Evolutionary conservation across 495 filamentous ascomycete genomes (phyloP), one percentile per base, ranked within the genome.

Genomic region (Pyronema omphalodes): DNA sequence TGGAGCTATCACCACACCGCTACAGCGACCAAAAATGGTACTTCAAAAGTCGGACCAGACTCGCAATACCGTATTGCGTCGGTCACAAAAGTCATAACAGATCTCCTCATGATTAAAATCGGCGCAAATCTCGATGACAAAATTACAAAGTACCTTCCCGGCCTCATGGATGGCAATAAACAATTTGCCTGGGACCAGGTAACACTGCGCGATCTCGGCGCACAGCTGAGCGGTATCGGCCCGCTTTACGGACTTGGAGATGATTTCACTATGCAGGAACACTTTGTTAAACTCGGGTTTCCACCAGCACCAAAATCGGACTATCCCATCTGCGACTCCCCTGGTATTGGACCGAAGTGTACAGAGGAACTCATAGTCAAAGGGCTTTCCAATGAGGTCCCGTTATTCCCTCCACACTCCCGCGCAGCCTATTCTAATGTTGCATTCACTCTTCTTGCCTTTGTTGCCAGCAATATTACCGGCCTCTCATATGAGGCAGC

Each of bases 371-470:
- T 47, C 14, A 2, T 47, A 1, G 44, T 47, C 9, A 23, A 47
- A 23, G 72, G 71, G 3, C 46, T 74, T 29, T 39, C 68, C 12
- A 39, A 57, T 3, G 53, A 55, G 6, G 59, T 68, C 44, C 71
- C 71, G 8, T 49, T 70, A 18, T 70, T 64, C 33, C 58, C 65
- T 0, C 67, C 73, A 0, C 63, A 63, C 55, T 49, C 67, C 1
- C 68, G 63, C 1, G 72, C 74, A 0, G 60, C 67, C 5, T 76
- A 76, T 57, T 72, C 73, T 12, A 74, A 72, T 56, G 66, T 67
- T 14, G 69, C 64, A 0, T 74, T 71, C 49, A 64, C 66, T n/a
- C 57, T 76, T 2, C 67, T 76, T 34, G 70, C 68, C 6, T 66
- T 69, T 33, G 69, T 67, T 0, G 52, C 76, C 6, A 66, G 70